These are phyloP conservation scores for Apophysomyces sp. DNA, from an alignment of 371 early-diverging fungal species.

Conservation along the genomic window DNA sequence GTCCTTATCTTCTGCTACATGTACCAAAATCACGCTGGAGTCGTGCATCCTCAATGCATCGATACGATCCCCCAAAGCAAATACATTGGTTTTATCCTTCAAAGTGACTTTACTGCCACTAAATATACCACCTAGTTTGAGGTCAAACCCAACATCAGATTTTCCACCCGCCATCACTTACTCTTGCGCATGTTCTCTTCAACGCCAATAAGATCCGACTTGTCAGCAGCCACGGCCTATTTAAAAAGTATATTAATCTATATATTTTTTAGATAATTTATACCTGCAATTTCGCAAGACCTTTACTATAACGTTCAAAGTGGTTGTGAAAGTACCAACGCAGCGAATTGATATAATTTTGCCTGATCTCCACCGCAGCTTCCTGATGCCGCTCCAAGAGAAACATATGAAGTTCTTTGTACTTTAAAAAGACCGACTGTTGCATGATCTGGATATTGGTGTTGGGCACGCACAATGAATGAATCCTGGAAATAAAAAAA, in stretches of 20 bases:
- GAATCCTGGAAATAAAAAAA: conserved; percentile 81
- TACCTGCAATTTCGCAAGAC: conserved; percentile 74
- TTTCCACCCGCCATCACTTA: conserved; percentile 13
- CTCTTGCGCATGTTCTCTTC: conserved; percentile 74
- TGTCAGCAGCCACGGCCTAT: conserved; percentile 75
- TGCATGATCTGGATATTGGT: conserved; percentile 93
- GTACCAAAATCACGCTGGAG: conserved; percentile 76
- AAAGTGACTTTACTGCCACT: conserved; percentile 49
- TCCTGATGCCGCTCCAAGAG: conserved; percentile 86
- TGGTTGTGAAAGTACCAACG: conserved; percentile 83
- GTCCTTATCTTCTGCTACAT: conserved; percentile 78
- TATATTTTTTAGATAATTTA: background rate
- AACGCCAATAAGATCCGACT: conserved; percentile 78
- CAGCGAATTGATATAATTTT: conserved; percentile 80
- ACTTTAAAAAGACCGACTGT: conserved; percentile 84
- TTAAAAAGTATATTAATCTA: background rate
- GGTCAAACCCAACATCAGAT: background rate
- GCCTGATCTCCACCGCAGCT: conserved; percentile 83
- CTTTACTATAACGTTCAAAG: conserved; percentile 85
- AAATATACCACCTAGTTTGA: conserved; percentile 54
- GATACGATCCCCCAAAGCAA: conserved; percentile 71
- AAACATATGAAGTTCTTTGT: conserved; percentile 85
- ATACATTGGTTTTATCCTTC: conserved; percentile 77
- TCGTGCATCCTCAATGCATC: conserved; percentile 70
- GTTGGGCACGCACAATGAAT: conserved; percentile 80